These are phyloP conservation scores for Ruellia speciosa DNA, from an alignment of 305 asterid genomes.

Conservation along the genomic window DNA sequence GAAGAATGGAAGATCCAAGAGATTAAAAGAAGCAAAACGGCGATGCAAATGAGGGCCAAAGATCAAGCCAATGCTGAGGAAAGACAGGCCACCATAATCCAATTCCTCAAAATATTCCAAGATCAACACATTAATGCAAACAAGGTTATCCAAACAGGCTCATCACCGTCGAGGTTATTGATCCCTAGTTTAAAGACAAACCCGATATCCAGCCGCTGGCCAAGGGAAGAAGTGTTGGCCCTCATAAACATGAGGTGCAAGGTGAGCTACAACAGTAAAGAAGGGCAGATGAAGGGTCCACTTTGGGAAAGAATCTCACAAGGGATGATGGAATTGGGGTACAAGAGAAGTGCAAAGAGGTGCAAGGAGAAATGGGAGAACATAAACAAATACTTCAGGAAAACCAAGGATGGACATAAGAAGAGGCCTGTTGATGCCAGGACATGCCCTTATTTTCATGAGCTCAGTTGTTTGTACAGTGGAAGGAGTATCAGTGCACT, in stretches of 20 bases:
- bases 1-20: constrained; percentile 55
- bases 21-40: constrained; percentile 35
- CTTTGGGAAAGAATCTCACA: constrained; percentile 75
- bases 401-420: constrained; percentile 62
- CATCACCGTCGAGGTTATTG: constrained; percentile 3
- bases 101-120: constrained; percentile 40
- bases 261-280: constrained; percentile 1
- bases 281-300: constrained; percentile 39
- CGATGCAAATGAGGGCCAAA: constrained; percentile 38
- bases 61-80: constrained; percentile 50
- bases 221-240: constrained; percentile 64
- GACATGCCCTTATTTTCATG: constrained; percentile 79
- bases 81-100: constrained; percentile 45
- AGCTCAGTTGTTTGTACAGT: constrained; percentile 46
- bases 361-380: constrained; percentile 93
- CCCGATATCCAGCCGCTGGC: constrained; percentile 36
- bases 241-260: constrained; percentile 58
- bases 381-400: constrained; percentile 73
- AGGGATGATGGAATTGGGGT: constrained; percentile 63
- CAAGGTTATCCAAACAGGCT: neutral
- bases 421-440: constrained; percentile 68
- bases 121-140: too few relatives aligned
- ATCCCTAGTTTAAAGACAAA: constrained; percentile 20
- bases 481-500: too few relatives aligned
- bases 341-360: constrained; percentile 59